Base-by-base conservation (phyloP, 2,329 filamentous ascomycete species). In the Fusarium coffeatum region DNA sequence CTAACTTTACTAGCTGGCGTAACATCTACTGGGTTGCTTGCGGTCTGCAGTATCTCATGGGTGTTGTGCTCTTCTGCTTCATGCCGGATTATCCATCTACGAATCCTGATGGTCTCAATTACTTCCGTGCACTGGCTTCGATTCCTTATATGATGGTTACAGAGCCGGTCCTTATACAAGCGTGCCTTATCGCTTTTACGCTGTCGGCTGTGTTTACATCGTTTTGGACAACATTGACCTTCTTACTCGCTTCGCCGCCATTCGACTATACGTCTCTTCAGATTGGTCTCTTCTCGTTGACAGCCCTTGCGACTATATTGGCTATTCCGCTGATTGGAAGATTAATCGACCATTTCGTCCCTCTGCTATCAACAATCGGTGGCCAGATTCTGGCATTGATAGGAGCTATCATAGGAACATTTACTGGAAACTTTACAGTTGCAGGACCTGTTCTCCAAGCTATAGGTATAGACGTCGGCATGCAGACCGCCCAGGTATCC, bases 21-120 rank as follows among this genome's bases (percentile, higher is more conserved):
- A 88, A 87, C 62, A 89, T 95, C 10, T 96, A 94, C 82, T 95
- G 92, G 91, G 83, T 94, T 64, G 87, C 91, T 0, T 86, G 94
- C 8, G 92, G 85, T 1, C 81, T 92, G 1, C 93, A 96, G 78
- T 90, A 88, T 72, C 75, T 88, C 11, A 89, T 95, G 66, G 86
- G 90, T 59, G 69, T 82, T 9, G 79, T 90, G 1, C 85, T 95
- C 8, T 94, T 88, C 82, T 76, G 89, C 46, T 92, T 89, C 78
- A 91, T 96, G 90, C 92, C 92, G 0, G 92, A 94, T 77, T 96
- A 96, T 71, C 93, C 92, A 0, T 86, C 87, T 3, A 91, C 91
- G 6, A 94, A 94, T 75, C 89, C 88, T 0, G 80, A 82, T 3
- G 87, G 88, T 0, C 78, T 91, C 16, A 88, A 87, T 64, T 95